A percentile compares a stretch with the other conserved stretches of the same genome.
phyloP scores from a whole-genome alignment of 352 stramenopile species.

The Elongisporangium prolatum region DNA sequence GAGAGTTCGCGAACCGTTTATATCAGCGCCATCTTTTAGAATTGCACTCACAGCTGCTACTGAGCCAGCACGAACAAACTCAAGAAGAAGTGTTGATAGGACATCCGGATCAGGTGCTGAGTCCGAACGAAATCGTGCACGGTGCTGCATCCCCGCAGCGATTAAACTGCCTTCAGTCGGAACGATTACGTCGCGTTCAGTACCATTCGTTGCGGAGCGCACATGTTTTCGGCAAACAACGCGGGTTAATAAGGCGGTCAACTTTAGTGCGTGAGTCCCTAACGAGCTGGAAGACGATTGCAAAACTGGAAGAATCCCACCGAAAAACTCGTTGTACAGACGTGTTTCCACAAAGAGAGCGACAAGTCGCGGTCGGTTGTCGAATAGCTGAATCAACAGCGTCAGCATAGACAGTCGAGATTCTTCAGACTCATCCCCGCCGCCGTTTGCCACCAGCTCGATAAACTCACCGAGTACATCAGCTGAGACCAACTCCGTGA shows the following conservation, averaged over 20 bases:
- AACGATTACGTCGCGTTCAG: not conserved
- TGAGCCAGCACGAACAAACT: conserved; percentile 70
- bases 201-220: conserved; percentile 1
- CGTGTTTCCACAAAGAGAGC: conserved; percentile 48
- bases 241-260: conserved; percentile 48
- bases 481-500: conserved; percentile 35
- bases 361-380: conserved; percentile 45
- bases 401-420: conserved; percentile 58
- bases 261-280: conserved; percentile 39
- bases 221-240: conserved; percentile 45
- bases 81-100: conserved; percentile 51
- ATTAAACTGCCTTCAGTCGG: conserved; percentile 1
- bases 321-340: conserved; percentile 57
- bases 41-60: conserved; percentile 65
- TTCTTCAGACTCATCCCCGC: conserved; percentile 56
- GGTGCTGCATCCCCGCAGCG: conserved; percentile 2
- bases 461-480: conserved; percentile 57
- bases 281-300: conserved; percentile 35
- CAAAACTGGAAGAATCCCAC: conserved; percentile 39
- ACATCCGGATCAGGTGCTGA: conserved; percentile 61
- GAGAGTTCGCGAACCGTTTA: conserved; percentile 50
- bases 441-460: conserved; percentile 36
- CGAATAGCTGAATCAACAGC: conserved; percentile 65
- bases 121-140: conserved; percentile 33
- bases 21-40: conserved; percentile 70